Evolutionary conservation across 352 stramenopile genomes (phyloP), one percentile per base, ranked within the genome.

Genomic region (Aphanomyces euteiches): DNA sequence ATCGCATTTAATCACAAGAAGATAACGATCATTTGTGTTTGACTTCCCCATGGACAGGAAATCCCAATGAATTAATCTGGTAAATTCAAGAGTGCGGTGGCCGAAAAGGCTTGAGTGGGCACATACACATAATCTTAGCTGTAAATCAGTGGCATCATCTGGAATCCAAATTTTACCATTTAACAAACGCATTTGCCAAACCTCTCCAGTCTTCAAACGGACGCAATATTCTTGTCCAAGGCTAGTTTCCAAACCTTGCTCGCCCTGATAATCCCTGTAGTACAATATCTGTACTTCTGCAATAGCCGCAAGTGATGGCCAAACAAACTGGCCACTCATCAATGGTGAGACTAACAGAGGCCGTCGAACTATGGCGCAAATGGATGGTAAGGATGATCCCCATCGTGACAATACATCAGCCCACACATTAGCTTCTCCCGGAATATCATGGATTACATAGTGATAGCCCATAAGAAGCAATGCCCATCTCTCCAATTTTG

Each of bases 401-500:
- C 70, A 75, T 15, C 70, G 53, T 40, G 70, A 75, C 3, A 72
- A 61, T 19, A 75, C 38, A 37, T 75, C 70, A 12, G 64, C 63
- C 64, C 63, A 72, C 34, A 73, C 67, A 19, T 69, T 73, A 39
- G 1, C 39, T 12, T 43, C 41, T 6, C 67, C 67, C 3, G 28
- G 5, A 34, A 74, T 76, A 34, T 74, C 58, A 40, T 47, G 28
- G 41, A 74, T 74, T 3, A 60, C 58, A 56, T 76, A 76, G 0
- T 38, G 10, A 17, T 64, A 76, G 0, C 56, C 50, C 67, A 76
- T 72, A 1, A 73, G 39, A 7, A 76, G 38, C 10, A 74, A 41
- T 12, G 50, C 41, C 66, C 72, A 76, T 10, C 67, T 57, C n/a
- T 76, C 37, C 48, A 76, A 34, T 36, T 76, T 76, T 2, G 73